A percentile compares a stretch with the other conserved stretches of the same genome.
phyloP scores from a whole-genome alignment of 2,329 filamentous ascomycete species.

The Sarocladium strictum region DNA sequence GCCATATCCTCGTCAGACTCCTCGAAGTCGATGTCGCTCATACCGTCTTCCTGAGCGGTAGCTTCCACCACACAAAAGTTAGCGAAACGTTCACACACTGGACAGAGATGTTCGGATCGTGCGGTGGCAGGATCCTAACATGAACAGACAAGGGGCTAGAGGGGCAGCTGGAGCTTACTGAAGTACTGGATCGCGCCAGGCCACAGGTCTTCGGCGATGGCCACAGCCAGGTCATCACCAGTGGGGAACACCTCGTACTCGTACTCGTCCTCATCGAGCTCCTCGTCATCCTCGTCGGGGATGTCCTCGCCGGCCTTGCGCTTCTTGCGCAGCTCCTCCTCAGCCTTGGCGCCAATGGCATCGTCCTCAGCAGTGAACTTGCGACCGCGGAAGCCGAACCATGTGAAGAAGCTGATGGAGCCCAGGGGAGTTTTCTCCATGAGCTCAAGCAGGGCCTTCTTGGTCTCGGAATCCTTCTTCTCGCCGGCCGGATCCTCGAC shows the following conservation, averaged over 20 bases:
- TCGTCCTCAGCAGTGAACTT: slow-evolving; percentile 70
- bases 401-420: slow-evolving; percentile 77
- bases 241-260: slow-evolving; percentile 82
- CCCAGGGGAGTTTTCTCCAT: slow-evolving; percentile 57
- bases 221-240: slow-evolving; percentile 75
- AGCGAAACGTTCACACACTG: background rate
- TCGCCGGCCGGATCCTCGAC: slow-evolving; percentile 47
- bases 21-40: slow-evolving; percentile 67
- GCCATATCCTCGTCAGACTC: slow-evolving; percentile 38
- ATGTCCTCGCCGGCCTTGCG: slow-evolving; percentile 45
- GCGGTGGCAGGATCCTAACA: too few relatives aligned
- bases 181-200: slow-evolving; percentile 86
- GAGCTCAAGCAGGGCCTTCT: slow-evolving; percentile 47
- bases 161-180: slow-evolving; percentile 50
- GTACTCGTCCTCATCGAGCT: slow-evolving; percentile 56
- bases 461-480: slow-evolving; percentile 36
- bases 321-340: slow-evolving; percentile 49
- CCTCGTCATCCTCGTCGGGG: slow-evolving; percentile 53
- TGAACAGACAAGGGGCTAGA: background rate
- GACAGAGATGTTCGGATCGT: background rate
- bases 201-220: slow-evolving; percentile 83
- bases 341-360: slow-evolving; percentile 51
- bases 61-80: slow-evolving; percentile 16
- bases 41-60: slow-evolving; percentile 62
- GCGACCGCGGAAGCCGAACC: slow-evolving; percentile 74